Evolutionary conservation across 1,284 basidiomycete genomes (phyloP), one percentile per base, ranked within the genome.

Genomic region (Cryptococcus jaspeensis): DNA sequence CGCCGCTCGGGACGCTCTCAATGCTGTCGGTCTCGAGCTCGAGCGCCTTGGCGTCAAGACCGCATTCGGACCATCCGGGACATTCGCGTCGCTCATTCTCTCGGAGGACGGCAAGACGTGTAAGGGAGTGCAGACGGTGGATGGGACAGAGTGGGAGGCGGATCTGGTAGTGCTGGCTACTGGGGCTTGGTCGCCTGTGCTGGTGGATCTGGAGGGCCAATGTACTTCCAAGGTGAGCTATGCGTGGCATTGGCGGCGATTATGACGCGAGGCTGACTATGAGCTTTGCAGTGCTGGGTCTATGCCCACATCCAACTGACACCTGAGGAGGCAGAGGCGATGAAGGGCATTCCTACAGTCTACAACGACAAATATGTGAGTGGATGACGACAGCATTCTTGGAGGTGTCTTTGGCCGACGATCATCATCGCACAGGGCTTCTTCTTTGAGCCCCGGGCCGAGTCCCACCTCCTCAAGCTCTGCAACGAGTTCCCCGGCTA

Each of bases 131-230:
- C 50, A 64, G 35, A 56, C 67, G 2, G 66, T 65, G 15, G 75
- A 76, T 50, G 75, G 75, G 0, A 67, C 66, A 7, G 42, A 53
- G 23, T 65, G 67, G 39, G 22, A 50, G 6, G 74, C 73, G 6
- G 73, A 75, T 51, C 51, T 65, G 39, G 73, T 76, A 2, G 65
- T 78, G n/a, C 59, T 78, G 16, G 74, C 74, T 12, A 65, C 72
- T 16, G 77, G 77, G 39, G 77, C 77, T 2, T 78, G 75, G 77
- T 68, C 66, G 9, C 69, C 73, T 6, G 56, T 58, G 1, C 51
- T 77, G 9, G 58, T 78, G n/a, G 73, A 77, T 58, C 66, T 75
- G 12, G 55, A 75, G 39, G 75, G 67, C 3, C 75, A 76, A 52
- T 76, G 74, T 56, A 55, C 58, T n/a, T 72, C 70, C n/a, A 75